These are phyloP conservation scores for Dipteronia dyeriana DNA, from an alignment of 345 rosid species.

Conservation along the genomic window DNA sequence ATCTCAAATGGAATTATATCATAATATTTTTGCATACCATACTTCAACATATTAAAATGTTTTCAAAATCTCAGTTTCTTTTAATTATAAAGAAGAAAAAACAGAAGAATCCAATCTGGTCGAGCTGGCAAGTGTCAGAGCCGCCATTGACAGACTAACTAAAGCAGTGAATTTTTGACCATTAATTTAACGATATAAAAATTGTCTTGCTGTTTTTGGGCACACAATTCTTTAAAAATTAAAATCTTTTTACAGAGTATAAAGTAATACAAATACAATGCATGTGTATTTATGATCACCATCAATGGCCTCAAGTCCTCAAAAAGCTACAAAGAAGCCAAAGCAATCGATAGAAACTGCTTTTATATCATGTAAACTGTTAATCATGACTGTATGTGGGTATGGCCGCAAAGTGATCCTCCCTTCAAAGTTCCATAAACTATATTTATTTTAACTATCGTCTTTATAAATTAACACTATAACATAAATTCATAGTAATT, in stretches of 20 bases:
- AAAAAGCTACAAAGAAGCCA: background rate
- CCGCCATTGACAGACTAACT: background rate
- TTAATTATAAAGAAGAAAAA: no score
- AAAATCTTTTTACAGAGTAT: no score
- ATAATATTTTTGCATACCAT: background rate
- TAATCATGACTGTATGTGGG: background rate
- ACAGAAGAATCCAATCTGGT: background rate
- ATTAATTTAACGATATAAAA: no score
- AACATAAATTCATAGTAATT: no score
- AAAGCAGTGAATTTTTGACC: background rate
- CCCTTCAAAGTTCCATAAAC: no score
- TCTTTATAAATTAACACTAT: no score
- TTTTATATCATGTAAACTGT: background rate
- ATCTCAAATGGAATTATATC: background rate
- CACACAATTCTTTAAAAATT: no score
- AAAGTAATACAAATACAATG: background rate
- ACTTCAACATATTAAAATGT: background rate
- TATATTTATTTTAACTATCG: no score
- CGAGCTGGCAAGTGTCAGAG: background rate
- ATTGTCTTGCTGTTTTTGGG: no score
- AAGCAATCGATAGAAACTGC: background rate
- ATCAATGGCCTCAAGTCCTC: background rate
- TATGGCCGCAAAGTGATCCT: background rate
- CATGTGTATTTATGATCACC: background rate
- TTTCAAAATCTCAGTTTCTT: background rate